Evolutionary conservation across 1,284 basidiomycete species (phyloP).

Genomic region (Ganoderma resinaceum): DNA sequence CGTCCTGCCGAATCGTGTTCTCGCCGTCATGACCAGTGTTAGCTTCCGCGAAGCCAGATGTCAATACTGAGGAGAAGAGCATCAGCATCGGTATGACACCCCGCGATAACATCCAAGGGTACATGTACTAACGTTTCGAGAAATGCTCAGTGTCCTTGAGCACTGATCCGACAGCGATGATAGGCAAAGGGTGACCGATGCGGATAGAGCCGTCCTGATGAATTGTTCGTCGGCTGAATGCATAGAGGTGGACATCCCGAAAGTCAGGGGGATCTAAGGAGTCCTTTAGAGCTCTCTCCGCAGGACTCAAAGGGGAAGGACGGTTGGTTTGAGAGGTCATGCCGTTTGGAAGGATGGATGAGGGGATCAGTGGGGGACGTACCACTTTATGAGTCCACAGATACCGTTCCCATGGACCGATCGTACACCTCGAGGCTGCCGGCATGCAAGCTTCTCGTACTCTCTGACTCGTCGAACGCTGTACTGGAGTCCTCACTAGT

Average conservation of each 20-base stretch:
- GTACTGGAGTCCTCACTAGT: neutral
- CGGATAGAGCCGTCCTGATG: constrained; percentile 11
- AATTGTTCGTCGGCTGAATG: constrained; percentile 27
- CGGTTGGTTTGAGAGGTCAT: neutral
- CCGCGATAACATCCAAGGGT: no score
- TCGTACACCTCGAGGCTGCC: neutral
- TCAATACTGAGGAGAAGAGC: constrained; percentile 24
- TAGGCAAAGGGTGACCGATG: constrained; percentile 29
- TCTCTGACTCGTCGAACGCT: no score
- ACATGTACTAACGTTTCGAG: constrained; percentile 24
- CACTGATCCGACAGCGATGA: constrained; percentile 30
- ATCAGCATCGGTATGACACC: no score
- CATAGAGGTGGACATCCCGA: constrained; percentile 35
- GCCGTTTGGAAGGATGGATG: neutral
- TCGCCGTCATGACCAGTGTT: neutral
- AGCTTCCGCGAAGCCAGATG: constrained; percentile 33
- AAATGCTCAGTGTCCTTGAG: constrained; percentile 33
- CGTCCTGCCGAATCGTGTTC: constrained; percentile 15
- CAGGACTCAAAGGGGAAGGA: constrained; percentile 1
- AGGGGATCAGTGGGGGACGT: neutral
- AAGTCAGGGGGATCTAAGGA: constrained; percentile 20
- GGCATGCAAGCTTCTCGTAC: neutral
- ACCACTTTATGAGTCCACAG: neutral
- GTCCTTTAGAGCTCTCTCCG: constrained; percentile 23
- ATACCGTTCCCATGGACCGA: neutral